Conservation (phyloP, 2,329 filamentous ascomycete genomes). For the Diaporthe destruens region DNA sequence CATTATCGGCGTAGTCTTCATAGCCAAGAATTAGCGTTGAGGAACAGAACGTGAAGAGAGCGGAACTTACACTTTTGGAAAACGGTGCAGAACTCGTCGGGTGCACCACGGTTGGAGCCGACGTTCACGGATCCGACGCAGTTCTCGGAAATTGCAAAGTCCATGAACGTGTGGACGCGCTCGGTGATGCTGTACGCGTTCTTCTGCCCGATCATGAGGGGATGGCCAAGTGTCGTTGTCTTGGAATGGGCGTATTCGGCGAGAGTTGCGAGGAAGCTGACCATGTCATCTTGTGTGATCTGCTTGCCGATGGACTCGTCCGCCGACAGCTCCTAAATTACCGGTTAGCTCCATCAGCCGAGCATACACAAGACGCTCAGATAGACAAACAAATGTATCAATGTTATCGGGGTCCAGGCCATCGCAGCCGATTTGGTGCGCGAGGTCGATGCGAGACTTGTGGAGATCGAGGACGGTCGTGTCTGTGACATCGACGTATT, state of each 20-base stretch:
- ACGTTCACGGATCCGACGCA: slow-evolving; percentile 24
- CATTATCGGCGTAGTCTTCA: slow-evolving; percentile 31
- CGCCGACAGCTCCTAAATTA: slow-evolving; percentile 7
- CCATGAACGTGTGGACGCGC: slow-evolving; percentile 32
- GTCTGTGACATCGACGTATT: slow-evolving; percentile 37
- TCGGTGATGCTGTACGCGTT: slow-evolving; percentile 35
- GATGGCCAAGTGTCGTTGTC: slow-evolving; percentile 29
- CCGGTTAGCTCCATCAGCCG: neutral
- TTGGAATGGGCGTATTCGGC: slow-evolving; percentile 35
- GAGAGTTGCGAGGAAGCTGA: slow-evolving; percentile 31
- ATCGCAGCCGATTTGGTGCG: slow-evolving; percentile 38
- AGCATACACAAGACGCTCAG: neutral
- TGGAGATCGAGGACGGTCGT: slow-evolving; percentile 20
- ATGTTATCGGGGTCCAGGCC: slow-evolving; percentile 40
- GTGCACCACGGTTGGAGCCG: slow-evolving; percentile 29
- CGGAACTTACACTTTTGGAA: slow-evolving; percentile 28
- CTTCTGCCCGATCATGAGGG: slow-evolving; percentile 41
- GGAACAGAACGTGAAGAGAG: neutral
- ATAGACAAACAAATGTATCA: slow-evolving; percentile 32
- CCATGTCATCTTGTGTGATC: slow-evolving; percentile 39
- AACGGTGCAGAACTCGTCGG: slow-evolving; percentile 33
- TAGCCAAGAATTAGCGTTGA: neutral
- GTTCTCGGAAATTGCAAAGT: slow-evolving; percentile 38
- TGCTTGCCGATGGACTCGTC: slow-evolving; percentile 38
- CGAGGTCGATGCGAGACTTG: slow-evolving; percentile 37